phyloP scores from a whole-genome alignment of 2,329 filamentous ascomycete genomes.

The Colletotrichum kahawae region DNA sequence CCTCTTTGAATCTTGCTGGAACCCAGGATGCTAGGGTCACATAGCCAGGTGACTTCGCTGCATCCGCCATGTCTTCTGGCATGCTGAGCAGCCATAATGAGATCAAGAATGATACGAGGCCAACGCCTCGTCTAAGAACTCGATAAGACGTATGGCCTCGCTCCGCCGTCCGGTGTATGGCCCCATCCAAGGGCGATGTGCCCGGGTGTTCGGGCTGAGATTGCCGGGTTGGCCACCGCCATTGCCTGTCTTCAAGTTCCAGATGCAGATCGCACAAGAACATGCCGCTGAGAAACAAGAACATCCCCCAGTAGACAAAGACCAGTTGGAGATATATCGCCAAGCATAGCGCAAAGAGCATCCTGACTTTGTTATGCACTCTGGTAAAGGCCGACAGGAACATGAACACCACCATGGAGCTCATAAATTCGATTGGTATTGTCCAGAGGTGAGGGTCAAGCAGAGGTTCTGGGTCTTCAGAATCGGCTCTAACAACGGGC shows the following conservation, averaged over 20 bases:
- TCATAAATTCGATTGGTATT: conserved; percentile 64
- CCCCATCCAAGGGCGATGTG: not conserved
- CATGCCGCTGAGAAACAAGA: conserved; percentile 1
- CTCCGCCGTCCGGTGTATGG: not conserved
- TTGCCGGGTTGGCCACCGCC: not conserved
- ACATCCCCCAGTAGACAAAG: not conserved
- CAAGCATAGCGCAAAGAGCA: not conserved
- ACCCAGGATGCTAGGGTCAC: not conserved
- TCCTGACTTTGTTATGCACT: not conserved
- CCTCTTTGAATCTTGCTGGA: not conserved
- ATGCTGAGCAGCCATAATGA: conserved; percentile 1
- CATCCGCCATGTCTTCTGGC: not conserved
- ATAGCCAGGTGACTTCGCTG: not conserved
- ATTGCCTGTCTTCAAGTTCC: not conserved
- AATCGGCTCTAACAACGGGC: conserved; percentile 16
- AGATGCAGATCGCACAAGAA: conserved; percentile 1
- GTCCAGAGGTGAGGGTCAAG: conserved; percentile 68
- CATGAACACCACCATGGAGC: conserved; percentile 62
- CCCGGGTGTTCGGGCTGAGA: not conserved
- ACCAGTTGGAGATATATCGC: not conserved
- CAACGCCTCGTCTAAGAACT: not conserved
- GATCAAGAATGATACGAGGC: not conserved
- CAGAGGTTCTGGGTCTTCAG: conserved; percentile 31
- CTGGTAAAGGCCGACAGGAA: conserved; percentile 51
- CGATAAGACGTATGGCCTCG: not conserved